Base-by-base conservation (phyloP, 108 stramenopile genomes). In the Cylindrotheca closterium region DNA sequence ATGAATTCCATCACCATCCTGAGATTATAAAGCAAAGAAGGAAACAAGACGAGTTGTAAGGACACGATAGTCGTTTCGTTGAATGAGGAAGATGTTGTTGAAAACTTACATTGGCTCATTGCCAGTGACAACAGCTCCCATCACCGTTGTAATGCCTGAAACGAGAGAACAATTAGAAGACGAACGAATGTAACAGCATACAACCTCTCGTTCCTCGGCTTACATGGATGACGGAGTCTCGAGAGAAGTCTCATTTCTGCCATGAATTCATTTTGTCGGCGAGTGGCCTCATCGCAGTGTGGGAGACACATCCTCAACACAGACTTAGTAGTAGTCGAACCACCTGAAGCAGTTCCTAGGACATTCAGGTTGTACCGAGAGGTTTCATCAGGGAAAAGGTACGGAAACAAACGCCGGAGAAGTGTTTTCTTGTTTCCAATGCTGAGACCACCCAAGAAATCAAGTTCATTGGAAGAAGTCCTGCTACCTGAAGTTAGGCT, bases 1-100 rank as follows among this genome's bases (percentile, higher is more conserved):
- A 84, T 84, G 62, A 69, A 81, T 51, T 84, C 83, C 83, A 84
- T 79, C 19, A 84, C 59, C 18, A 72, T 60, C 68, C 4, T n/a
- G n/a, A n/a, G n/a, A n/a, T n/a, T n/a, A n/a, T n/a, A n/a, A n/a
- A n/a, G n/a, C n/a, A n/a, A n/a, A n/a, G n/a, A n/a, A n/a, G n/a
- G n/a, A 85, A 47, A 58, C 67, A 64, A 4, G 80, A 79, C 47
- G 80, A 80, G 23, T 59, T 37, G 12, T 30, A 24, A 28, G 28
- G 5, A 23, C 58, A 60, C 15, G 74, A 55, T 1, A 83, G 77
- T 3, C 68, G 37, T 4, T 32, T 7, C 19, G 19, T 15, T 7
- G 18, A 51, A 50, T 74, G 51, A 2, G 84, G 84, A 32, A 80
- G n/a, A n/a, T n/a, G n/a, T n/a, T n/a, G n/a, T n/a, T n/a, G n/a